Evolutionary conservation across 2,329 filamentous ascomycete genomes (phyloP).

Genomic region (Saccharata proteae): DNA sequence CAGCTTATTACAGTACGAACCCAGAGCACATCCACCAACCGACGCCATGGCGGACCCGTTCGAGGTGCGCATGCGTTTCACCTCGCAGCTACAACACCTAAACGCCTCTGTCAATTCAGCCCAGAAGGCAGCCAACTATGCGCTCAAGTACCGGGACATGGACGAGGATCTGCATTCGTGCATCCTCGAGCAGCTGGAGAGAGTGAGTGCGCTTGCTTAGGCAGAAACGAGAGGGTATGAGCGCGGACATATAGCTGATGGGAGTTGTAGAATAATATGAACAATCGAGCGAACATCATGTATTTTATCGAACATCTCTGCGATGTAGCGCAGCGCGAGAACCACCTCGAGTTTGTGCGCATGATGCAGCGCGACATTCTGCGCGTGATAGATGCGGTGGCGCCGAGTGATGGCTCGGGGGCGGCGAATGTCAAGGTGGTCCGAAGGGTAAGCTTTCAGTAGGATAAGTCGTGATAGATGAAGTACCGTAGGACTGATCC

Average conservation of each 20-base stretch:
- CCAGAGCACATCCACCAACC: too few species aligned
- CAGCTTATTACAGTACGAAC: too few species aligned
- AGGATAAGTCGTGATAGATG: background rate
- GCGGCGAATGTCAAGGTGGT: constrained; percentile 92
- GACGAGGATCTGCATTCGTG: constrained; percentile 96
- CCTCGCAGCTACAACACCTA: constrained; percentile 73
- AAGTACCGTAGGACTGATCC: background rate
- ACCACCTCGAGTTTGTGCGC: constrained; percentile 68
- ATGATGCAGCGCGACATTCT: constrained; percentile 95
- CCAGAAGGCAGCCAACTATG: constrained; percentile 89
- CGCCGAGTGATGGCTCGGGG: constrained; percentile 73
- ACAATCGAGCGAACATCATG: constrained; percentile 96
- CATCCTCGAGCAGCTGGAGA: constrained; percentile 89
- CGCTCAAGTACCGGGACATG: constrained; percentile 84
- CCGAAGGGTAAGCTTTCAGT: constrained; percentile 48
- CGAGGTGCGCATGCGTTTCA: constrained; percentile 97
- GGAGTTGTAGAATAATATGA: constrained; percentile 97
- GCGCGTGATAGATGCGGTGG: constrained; percentile 82
- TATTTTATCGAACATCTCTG: constrained; percentile 96
- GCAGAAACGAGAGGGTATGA: background rate
- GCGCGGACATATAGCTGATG: background rate
- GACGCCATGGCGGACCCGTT: constrained; percentile 67
- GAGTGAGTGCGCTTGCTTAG: constrained; percentile 33
- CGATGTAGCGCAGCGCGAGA: constrained; percentile 67
- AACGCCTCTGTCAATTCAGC: constrained; percentile 82